Base-by-base conservation (phyloP, 176 grass and related monocot genomes). In the Secale cereale region DNA sequence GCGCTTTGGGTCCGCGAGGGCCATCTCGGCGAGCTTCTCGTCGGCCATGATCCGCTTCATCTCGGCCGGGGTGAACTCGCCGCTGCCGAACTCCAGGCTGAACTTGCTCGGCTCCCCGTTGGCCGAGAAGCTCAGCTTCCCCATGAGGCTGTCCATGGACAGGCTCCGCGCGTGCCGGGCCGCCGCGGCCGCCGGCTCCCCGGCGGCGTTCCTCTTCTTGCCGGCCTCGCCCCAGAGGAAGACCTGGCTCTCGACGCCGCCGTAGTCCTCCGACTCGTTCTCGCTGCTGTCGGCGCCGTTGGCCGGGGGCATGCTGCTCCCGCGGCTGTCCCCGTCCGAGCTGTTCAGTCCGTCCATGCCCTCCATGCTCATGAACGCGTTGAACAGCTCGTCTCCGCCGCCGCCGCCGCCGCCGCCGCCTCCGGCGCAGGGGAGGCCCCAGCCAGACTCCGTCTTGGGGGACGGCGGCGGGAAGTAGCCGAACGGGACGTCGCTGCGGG, bases 31-130 rank as follows among this genome's bases (percentile, higher is more conserved):
- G 60, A 99, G 97, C 90, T 92, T 99, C 65, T 94, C 94, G 79
- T 99, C 93, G 30, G 88, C 85, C 94, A 92, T 92, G 76, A 99
- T 97, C 72, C 94, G 86, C 92, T 99, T 99, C 97, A 99, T 99
- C 88, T 99, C 97, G 13, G 59, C 77, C 0, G 94, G 81, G 67
- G 86, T 97, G 59, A 99, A 99, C 77, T 99, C 94, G 41, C 88
- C 92, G 78, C 91, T 94, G 31, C 97, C 94, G 46, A 99, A 97
- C 37, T 97, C 94, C 30, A 99, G 88, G 90, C 90, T 94, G 82
- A 99, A 99, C 73, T 85, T 91, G 45, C 61, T 73, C 0, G 87
- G 67, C 32, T 85, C 85, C 16, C 82, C 87, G 61, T 60, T 94
- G 60, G 29, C 61, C 28, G 78, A 78, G 65, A 94, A 97, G 82